phyloP scores from a whole-genome alignment of 345 rosid species.

The Lepidium didymum region DNA sequence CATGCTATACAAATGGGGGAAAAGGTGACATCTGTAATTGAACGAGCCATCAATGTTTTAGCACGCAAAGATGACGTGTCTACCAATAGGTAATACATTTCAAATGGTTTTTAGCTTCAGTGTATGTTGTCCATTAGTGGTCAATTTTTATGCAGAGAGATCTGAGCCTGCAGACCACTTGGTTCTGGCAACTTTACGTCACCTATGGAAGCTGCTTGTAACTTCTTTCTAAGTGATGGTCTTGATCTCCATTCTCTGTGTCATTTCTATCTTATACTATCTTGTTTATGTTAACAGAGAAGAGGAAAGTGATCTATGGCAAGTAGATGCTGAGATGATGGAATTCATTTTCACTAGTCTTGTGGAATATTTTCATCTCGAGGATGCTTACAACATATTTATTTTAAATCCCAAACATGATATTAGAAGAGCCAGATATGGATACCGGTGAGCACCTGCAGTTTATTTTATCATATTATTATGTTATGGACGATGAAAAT shows the following conservation, averaged over 20 bases:
- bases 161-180: slow-evolving; percentile 4
- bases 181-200: neutral
- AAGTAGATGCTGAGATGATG: slow-evolving; percentile 86
- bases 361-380: slow-evolving; percentile 83
- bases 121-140: neutral
- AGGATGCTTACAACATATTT: slow-evolving; percentile 77
- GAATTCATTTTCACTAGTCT: slow-evolving; percentile 82
- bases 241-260: slow-evolving; percentile 8
- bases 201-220: neutral
- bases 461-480: neutral
- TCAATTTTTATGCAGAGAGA: neutral
- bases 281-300: slow-evolving; percentile 43
- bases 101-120: neutral
- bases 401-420: slow-evolving; percentile 71
- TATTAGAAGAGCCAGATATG: slow-evolving; percentile 54
- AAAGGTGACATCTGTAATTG: slow-evolving; percentile 77
- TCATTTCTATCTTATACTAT: neutral
- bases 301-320: slow-evolving; percentile 55
- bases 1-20: slow-evolving; percentile 91
- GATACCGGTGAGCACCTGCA: slow-evolving; percentile 58
- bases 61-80: slow-evolving; percentile 70
- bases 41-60: slow-evolving; percentile 71
- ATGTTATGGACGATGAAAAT: neutral
- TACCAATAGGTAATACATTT: slow-evolving; percentile 44
- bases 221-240: neutral